These are phyloP conservation scores for Didymella segeticola DNA, from an alignment of 2,329 filamentous ascomycete genomes.

Conservation along the genomic window DNA sequence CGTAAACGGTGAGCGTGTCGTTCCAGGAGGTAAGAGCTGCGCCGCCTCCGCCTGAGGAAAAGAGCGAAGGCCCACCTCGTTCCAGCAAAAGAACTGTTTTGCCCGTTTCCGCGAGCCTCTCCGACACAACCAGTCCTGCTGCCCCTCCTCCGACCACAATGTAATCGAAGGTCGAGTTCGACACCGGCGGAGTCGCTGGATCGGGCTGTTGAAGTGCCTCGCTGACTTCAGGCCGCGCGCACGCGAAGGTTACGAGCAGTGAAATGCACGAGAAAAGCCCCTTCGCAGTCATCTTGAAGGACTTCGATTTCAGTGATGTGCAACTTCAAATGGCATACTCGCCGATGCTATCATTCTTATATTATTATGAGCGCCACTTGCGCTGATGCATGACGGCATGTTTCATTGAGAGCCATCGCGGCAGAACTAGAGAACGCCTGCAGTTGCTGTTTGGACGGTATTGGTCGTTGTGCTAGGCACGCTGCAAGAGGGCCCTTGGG, in stretches of 20 bases:
- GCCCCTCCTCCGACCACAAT: constrained; percentile 51
- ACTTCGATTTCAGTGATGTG: background rate
- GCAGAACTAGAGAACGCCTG: background rate
- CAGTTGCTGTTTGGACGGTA: background rate
- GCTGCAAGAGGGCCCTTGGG: background rate
- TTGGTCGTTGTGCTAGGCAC: background rate
- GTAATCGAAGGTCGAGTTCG: constrained; percentile 50
- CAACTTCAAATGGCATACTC: background rate
- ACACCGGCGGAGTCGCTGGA: background rate
- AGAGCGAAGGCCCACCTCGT: constrained; percentile 47
- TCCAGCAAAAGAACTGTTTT: constrained; percentile 50
- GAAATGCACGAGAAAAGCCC: background rate
- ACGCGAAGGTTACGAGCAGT: background rate
- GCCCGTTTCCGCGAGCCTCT: constrained; percentile 48
- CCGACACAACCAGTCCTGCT: constrained; percentile 47
- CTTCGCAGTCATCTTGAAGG: background rate
- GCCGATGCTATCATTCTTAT: background rate
- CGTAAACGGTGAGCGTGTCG: constrained; percentile 32
- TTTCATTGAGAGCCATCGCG: background rate
- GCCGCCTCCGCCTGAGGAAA: constrained; percentile 42
- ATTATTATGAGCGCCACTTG: background rate
- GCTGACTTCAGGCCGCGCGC: background rate
- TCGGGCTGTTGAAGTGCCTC: too few relatives aligned
- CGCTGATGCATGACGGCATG: background rate
- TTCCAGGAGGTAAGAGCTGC: constrained; percentile 32